These are phyloP conservation scores for Zea mays DNA, from an alignment of 176 grass and related monocot species.

Conservation along the genomic window Zm-B73-REFERENCE-NAM-5.0 NC_050105.1:150631001-150631500, in stretches of 20 bases:
- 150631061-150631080: background rate
- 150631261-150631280: slow-evolving; percentile 22
- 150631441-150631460: background rate
- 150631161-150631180: no score
- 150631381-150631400: background rate
- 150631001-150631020: slow-evolving; percentile 78
- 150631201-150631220: slow-evolving; percentile 25
- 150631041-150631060: slow-evolving; percentile 1
- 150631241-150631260: slow-evolving; percentile 16
- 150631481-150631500: background rate
- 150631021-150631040: slow-evolving; percentile 45
- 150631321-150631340: slow-evolving; percentile 19
- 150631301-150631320: slow-evolving; percentile 43
- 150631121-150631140: background rate
- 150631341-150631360: slow-evolving; percentile 30
- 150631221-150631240: background rate
- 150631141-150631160: background rate
- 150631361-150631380: slow-evolving; percentile 12
- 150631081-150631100: background rate
- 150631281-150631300: background rate
- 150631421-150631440: background rate
- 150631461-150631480: background rate
- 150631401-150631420: background rate
- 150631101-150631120: no score
- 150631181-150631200: background rate